A percentile compares a stretch with the other conserved stretches of the same genome.
phyloP scores from a whole-genome alignment of 192 early-diverging fungal genomes.

The Umbelopsis sp. region DNA sequence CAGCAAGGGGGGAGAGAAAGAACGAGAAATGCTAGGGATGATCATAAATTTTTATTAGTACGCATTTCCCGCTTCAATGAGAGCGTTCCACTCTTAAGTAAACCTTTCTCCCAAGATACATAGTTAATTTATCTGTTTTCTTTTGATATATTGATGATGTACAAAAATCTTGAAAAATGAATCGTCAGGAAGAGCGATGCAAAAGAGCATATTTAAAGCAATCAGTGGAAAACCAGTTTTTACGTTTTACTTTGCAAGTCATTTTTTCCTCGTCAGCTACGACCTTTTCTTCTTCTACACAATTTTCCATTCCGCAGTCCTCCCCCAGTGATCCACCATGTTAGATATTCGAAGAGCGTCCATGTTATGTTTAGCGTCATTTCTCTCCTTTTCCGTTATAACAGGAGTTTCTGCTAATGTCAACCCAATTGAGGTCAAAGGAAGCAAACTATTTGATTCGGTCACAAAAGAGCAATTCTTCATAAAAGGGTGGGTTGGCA shows the following conservation, averaged over 20 bases:
- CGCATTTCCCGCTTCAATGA: too few relatives aligned
- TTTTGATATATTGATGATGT: slow-evolving; percentile 10
- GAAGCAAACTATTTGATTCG: slow-evolving; percentile 71
- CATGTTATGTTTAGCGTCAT: background rate
- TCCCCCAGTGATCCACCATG: background rate
- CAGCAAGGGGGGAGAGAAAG: slow-evolving; percentile 1
- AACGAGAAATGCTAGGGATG: slow-evolving; percentile 16
- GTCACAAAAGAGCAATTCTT: slow-evolving; percentile 76
- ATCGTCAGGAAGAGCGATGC: too few relatives aligned
- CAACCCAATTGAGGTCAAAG: slow-evolving; percentile 68
- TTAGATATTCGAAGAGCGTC: slow-evolving; percentile 7
- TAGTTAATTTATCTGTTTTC: slow-evolving; percentile 21
- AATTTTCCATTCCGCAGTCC: too few relatives aligned
- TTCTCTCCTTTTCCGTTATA: background rate
- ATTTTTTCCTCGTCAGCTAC: background rate
- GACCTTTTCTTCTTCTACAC: background rate
- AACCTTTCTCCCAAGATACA: background rate
- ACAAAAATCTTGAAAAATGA: background rate
- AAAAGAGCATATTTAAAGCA: background rate
- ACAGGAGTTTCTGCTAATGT: slow-evolving; percentile 25
- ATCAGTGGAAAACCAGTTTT: background rate
- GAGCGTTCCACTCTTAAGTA: too few relatives aligned
- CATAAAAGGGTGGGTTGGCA: slow-evolving; percentile 55
- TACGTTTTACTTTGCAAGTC: background rate
- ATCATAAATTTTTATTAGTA: background rate